A percentile compares a stretch with the other conserved stretches of the same genome.
These are phyloP conservation scores for Axilococcus clingmanii DNA, from an alignment of 139 green algal genomes.

Conservation along the genomic window DNA sequence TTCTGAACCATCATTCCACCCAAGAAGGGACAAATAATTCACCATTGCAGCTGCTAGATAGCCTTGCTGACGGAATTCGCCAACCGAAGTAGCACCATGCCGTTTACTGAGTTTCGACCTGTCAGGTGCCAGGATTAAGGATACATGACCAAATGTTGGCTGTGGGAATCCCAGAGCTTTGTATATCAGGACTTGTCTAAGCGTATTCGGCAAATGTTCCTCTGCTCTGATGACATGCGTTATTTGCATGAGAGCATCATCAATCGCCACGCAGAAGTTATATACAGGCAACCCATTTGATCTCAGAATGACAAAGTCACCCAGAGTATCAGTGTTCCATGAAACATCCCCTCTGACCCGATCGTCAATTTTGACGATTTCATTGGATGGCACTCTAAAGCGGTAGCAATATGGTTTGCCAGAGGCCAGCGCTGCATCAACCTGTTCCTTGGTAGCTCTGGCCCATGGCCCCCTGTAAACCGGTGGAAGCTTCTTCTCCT, in stretches of 20 bases:
- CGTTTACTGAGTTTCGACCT: constrained; percentile 95
- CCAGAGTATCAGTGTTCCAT: constrained; percentile 95
- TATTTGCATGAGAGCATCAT: constrained; percentile 96
- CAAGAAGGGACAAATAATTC: constrained; percentile 94
- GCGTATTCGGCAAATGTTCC: constrained; percentile 98
- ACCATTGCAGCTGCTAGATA: constrained; percentile 90
- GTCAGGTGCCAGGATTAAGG: constrained; percentile 96
- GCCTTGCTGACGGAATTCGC: constrained; percentile 86
- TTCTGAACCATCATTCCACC: constrained; percentile 99
- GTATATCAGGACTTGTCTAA: constrained; percentile 91
- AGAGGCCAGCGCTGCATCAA: constrained; percentile 64
- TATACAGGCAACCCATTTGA: constrained; percentile 97
- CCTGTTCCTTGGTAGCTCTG: constrained; percentile 68
- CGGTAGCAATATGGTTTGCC: constrained; percentile 84
- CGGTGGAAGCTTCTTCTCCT: constrained; percentile 85
- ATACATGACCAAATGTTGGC: constrained; percentile 88
- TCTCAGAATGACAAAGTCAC: constrained; percentile 97
- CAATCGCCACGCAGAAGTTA: constrained; percentile 99
- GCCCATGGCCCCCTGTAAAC: constrained; percentile 94
- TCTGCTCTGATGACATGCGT: constrained; percentile 94
- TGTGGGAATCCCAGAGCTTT: constrained; percentile 75
- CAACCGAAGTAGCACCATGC: constrained; percentile 93
- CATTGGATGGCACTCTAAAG: constrained; percentile 79
- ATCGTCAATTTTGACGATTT: constrained; percentile 48
- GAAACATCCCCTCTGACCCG: constrained; percentile 78